These are phyloP conservation scores for Fulvia fulva DNA, from an alignment of 2,329 filamentous ascomycete species.

Conservation along the genomic window DNA sequence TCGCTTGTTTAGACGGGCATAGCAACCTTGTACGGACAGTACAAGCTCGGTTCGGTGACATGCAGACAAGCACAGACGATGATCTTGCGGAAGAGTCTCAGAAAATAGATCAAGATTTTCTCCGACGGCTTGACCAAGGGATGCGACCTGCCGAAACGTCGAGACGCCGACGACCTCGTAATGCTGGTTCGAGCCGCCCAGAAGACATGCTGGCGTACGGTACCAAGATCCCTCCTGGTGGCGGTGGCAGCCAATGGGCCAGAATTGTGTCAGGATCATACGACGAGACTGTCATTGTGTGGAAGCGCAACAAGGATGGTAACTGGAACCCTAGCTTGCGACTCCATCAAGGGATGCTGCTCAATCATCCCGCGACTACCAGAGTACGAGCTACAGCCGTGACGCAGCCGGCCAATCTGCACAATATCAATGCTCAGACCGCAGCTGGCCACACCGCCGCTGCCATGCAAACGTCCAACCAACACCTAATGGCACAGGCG, in stretches of 20 bases:
- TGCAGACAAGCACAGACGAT: conserved; percentile 68
- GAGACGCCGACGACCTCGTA: conserved; percentile 41
- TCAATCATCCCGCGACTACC: conserved; percentile 5
- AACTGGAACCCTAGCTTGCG: conserved; percentile 76
- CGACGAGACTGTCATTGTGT: conserved; percentile 92
- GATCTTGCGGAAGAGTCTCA: conserved; percentile 71
- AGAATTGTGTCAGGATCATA: conserved; percentile 98
- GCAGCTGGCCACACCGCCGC: conserved; percentile 6
- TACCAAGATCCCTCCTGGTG: conserved; percentile 83
- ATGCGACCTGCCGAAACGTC: conserved; percentile 33
- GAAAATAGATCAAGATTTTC: conserved; percentile 69
- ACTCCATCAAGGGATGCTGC: conserved; percentile 29
- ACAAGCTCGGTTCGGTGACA: conserved; percentile 88
- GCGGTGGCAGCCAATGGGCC: conserved; percentile 81
- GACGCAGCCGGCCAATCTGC: conserved; percentile 9
- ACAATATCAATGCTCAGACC: conserved; percentile 10
- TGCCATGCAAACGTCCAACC: conserved; percentile 12
- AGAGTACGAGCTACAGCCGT: conserved; percentile 7
- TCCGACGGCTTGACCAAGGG: conserved; percentile 52
- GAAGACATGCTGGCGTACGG: conserved; percentile 75
- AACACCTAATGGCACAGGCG: conserved; percentile 19
- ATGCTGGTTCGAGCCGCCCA: conserved; percentile 70
- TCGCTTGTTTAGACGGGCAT: conserved; percentile 81
- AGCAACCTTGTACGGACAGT: conserved; percentile 84
- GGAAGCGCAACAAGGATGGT: conserved; percentile 71